These are phyloP conservation scores for Vitis labrusca DNA, from an alignment of 164 flowering plant genomes.

Conservation along the genomic window DNA sequence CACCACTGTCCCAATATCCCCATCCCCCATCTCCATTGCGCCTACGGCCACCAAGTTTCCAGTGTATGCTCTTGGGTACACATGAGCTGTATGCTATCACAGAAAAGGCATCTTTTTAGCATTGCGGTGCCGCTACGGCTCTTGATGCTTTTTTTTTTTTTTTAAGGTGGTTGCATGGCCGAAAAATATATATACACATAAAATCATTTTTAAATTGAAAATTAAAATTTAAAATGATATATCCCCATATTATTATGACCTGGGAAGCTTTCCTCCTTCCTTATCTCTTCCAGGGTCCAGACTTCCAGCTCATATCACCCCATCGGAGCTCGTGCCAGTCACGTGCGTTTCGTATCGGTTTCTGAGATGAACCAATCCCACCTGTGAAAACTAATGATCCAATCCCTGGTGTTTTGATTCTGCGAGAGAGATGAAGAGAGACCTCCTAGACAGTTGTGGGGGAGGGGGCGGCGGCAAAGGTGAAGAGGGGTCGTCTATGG, in stretches of 20 bases:
- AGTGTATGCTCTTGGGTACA: neutral
- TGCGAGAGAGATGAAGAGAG: conserved; percentile 24
- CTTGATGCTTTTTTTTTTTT: conserved; percentile 4
- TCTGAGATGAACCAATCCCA: neutral
- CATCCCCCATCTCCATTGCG: neutral
- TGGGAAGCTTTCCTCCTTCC: conserved; percentile 12
- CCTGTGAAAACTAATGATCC: neutral
- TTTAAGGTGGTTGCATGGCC: no score
- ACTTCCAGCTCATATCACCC: neutral
- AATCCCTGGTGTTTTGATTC: no score
- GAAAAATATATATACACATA: neutral
- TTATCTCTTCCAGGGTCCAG: conserved; percentile 21
- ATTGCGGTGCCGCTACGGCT: conserved; percentile 32
- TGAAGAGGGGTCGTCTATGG: conserved; percentile 12
- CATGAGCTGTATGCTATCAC: conserved; percentile 5
- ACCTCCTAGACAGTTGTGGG: conserved; percentile 9
- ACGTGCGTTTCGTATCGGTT: neutral
- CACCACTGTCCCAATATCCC: no score
- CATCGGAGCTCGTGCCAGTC: conserved; percentile 13
- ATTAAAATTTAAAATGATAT: neutral
- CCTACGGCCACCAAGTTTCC: conserved; percentile 6
- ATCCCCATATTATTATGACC: conserved; percentile 20
- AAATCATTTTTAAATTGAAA: neutral
- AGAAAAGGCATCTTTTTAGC: conserved; percentile 3
- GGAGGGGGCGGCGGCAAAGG: conserved; percentile 1